Evolutionary conservation across 805 yeast species (phyloP).

Genomic region (Monosporozyma servazzii): DNA sequence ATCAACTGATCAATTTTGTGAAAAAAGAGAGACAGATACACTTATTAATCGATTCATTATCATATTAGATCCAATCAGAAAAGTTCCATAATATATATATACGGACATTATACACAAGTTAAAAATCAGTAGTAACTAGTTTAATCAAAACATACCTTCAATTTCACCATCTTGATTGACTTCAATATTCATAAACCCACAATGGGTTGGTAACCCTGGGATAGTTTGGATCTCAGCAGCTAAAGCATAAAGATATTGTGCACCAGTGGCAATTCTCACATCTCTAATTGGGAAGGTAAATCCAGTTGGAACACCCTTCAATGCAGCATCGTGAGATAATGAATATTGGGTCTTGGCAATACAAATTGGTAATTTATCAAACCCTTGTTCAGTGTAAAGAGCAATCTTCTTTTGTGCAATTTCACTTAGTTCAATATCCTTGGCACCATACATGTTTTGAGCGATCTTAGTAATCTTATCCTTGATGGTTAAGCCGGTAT

Average conservation of each 20-base stretch:
- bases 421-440: conserved; percentile 69
- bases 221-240: conserved; percentile 97
- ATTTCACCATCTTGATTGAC: conserved; percentile 80
- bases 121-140: neutral
- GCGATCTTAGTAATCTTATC: conserved; percentile 75
- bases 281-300: conserved; percentile 92
- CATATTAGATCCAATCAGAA: neutral
- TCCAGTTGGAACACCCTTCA: conserved; percentile 93
- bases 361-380: conserved; percentile 85
- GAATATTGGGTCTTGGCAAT: conserved; percentile 97
- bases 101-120: neutral
- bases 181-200: conserved; percentile 96
- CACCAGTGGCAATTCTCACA: conserved; percentile 90
- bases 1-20: neutral
- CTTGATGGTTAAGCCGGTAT: conserved; percentile 59
- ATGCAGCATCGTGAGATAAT: conserved; percentile 81
- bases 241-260: conserved; percentile 90
- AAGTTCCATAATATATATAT: conserved; percentile 1
- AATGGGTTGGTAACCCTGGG: conserved; percentile 93
- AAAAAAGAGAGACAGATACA: neutral
- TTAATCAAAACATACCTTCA: conserved; percentile 58
- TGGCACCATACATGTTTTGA: conserved; percentile 87
- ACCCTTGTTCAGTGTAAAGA: conserved; percentile 77
- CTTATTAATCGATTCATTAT: neutral
- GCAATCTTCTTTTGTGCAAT: conserved; percentile 75